Percentiles rank a stretch among this genome's conserved stretches.
phyloP scores from a whole-genome alignment of 805 yeast genomes.

The Clavispora carvajalis region DNA sequence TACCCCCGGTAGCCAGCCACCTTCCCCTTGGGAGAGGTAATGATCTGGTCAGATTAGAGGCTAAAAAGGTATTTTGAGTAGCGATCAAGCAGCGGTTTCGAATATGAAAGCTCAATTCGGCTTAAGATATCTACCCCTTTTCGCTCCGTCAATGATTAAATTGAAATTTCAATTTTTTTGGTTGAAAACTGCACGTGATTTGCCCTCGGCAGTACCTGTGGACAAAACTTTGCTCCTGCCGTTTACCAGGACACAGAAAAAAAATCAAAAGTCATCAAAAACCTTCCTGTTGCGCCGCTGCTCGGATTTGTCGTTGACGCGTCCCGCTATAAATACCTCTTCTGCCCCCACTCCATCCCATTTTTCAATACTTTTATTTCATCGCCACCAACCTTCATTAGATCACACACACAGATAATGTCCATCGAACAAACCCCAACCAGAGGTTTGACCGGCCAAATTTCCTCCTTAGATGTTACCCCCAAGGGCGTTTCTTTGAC shows the following conservation, averaged over 20 bases:
- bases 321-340: not conserved
- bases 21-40: not conserved
- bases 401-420: slow-evolving; percentile 5
- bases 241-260: not conserved
- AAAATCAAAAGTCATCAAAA: slow-evolving; percentile 4
- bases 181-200: not conserved
- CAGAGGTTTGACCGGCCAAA: slow-evolving; percentile 41
- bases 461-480: slow-evolving; percentile 35
- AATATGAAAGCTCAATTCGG: no score
- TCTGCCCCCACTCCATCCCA: not conserved
- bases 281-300: slow-evolving; percentile 5
- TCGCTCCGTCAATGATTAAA: no score
- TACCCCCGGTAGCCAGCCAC: not conserved
- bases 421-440: slow-evolving; percentile 42
- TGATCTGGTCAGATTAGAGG: not conserved
- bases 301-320: not conserved
- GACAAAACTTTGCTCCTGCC: not conserved
- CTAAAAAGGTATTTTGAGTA: no score
- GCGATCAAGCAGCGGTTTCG: no score
- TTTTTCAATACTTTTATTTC: not conserved
- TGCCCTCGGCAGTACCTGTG: not conserved
- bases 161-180: no score
- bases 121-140: no score
- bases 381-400: not conserved
- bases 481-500: slow-evolving; percentile 33